Base-by-base conservation (phyloP, 1,284 basidiomycete species). In the Cryptococcus hybrid region DNA sequence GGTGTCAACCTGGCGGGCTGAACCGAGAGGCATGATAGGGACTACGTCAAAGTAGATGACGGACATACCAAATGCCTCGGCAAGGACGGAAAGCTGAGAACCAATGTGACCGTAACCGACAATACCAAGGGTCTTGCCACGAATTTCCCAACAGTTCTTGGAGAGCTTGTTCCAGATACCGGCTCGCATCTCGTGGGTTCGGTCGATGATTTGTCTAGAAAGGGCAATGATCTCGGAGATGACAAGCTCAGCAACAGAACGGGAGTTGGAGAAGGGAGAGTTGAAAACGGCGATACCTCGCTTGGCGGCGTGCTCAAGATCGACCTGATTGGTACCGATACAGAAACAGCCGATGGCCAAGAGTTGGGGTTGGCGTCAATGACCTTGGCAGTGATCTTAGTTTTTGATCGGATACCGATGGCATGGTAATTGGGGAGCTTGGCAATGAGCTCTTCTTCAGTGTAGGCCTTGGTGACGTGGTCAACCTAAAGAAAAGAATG, bases 131-230 rank as follows among this genome's bases (percentile, higher is more conserved):
- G 92, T 95, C 83, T 99, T 99, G 68, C 95, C 95, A 55, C 96
- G 88, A 62, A 99, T 82, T 79, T 99, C 96, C 91, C 92, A 99
- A 81, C 96, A 99, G 62, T 88, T 87, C 78, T 96, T 97, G 68
- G 92, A 96, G 70, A 97, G 89, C 81, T 99, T 99, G 84, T 99
- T 99, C 96, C 96, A 99, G 65, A 89, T 81, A 49, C 95, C 95
- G 30, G 85, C 81, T 57, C 87, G 86, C 82, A 99, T 85, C 80
- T 99, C 96, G 67, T 82, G 85, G 13, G 88, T 82, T 57, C 96
- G 88, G 79, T 99, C 91, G 66, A 89, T 86, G 64, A 97, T 85
- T 77, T 99, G 96, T 44, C 96, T 88, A 11, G 96, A 96, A 61
- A 99, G 87, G 5, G 88, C 88, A 70, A 99, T 87, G 70, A 98